Conservation (phyloP, 192 early-diverging fungal species). For the Linnemannia exigua region DNA sequence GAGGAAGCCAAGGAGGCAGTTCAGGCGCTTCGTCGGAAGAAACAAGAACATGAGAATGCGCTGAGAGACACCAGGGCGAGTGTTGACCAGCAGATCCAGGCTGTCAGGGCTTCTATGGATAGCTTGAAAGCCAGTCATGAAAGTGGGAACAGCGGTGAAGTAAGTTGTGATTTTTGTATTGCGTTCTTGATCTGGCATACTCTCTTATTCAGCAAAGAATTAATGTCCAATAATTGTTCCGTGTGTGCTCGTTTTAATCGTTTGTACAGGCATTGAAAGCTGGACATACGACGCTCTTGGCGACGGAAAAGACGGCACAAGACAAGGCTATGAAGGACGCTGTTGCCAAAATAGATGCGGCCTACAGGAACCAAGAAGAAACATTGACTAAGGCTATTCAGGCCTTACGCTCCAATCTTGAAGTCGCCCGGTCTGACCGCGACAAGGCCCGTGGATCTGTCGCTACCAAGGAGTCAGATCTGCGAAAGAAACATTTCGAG, state of each 20-base stretch:
- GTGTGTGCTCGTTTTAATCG: no score
- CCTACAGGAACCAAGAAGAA: slow-evolving; percentile 2
- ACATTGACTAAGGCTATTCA: slow-evolving; percentile 1
- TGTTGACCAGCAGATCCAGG: slow-evolving; percentile 18
- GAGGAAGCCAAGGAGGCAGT: slow-evolving; percentile 13
- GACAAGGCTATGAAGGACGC: slow-evolving; percentile 12
- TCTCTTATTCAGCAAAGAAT: not conserved
- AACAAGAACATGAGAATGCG: slow-evolving; percentile 8
- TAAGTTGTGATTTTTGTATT: slow-evolving; percentile 8
- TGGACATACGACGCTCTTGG: slow-evolving; percentile 16
- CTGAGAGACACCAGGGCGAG: slow-evolving; percentile 20
- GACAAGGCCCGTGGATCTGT: slow-evolving; percentile 1
- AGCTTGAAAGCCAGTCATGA: not conserved
- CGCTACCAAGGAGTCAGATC: slow-evolving; percentile 1
- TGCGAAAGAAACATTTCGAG: slow-evolving; percentile 15
- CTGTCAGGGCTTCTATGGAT: slow-evolving; percentile 18
- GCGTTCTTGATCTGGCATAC: not conserved
- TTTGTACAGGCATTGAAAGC: slow-evolving; percentile 20
- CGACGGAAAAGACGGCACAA: not conserved
- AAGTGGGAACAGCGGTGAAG: slow-evolving; percentile 10
- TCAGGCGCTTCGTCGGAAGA: not conserved
- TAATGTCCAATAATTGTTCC: no score
- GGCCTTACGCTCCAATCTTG: not conserved
- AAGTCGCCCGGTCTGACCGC: not conserved
- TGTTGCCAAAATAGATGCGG: slow-evolving; percentile 10